Base-by-base conservation (phyloP, 768 basidiomycete species). In the Kockovaella imperatae region DNA sequence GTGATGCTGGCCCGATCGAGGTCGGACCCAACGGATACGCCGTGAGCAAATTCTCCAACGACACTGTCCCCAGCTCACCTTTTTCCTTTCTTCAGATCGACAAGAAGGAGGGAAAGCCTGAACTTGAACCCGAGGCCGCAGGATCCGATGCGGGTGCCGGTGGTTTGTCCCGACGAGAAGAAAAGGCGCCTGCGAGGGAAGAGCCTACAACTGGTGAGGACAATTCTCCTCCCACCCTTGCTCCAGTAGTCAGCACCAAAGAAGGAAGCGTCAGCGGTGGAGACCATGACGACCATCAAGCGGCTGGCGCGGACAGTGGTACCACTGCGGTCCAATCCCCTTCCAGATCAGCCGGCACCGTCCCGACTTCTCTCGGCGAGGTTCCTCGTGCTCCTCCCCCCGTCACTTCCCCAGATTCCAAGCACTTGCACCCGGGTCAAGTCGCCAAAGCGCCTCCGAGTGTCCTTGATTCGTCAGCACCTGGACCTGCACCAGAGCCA, bases 121-220 rank as follows among this genome's bases (percentile, higher is more conserved):
- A 63, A 30, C 59, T 51, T 11, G 59, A 60, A 7, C 46, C 55
- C 7, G 53, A 32, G 31, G 10, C 31, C 31, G 31, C 10, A 20
- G 36, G 59, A 6, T 68, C 64, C 1, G 72, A 70, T 15, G 65
- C 69, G 13, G 71, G 61, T 26, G 54, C 75, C 36, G 64, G 77
- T 34, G 72, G 75, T 41, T 73, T 76, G 20, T 82, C 79, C 60
- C 78, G 84, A 38, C 81, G 79, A 61, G 77, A 79, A 70, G 85
- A 84, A 66, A 84, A 85, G 71, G 82, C 83, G 8, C 82, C 83
- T 0, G 83, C 81, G 60, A 79, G 78, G 5, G 75, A 76, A 17
- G 76, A 62, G 49, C 58, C 59, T 35, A 60, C 64, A 49, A 68
- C 68, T 49, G 60, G 62, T 62, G 67, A 70, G 62, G 67, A 53